Conservation (phyloP, 306 rosid species). For the Castanopsis chinensis region DNA sequence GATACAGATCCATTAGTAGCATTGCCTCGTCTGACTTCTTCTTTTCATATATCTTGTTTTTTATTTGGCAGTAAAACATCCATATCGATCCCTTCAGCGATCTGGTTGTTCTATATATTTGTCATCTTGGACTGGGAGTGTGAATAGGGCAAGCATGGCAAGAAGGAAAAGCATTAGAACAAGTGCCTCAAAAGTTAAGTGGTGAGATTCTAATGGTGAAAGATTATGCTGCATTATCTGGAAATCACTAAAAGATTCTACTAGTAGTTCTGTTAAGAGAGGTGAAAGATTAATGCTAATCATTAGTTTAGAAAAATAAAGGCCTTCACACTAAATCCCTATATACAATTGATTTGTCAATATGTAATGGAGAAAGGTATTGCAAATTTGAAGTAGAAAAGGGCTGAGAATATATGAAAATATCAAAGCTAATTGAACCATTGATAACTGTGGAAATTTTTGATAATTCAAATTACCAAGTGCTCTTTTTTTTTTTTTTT, state of each 20-base stretch:
- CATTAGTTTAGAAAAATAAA: background rate
- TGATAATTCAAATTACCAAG: too few relatives aligned
- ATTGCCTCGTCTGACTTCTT: background rate
- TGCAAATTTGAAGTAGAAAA: background rate
- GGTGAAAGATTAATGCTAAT: slow-evolving; percentile 2
- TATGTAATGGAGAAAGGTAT: background rate
- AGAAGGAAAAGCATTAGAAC: slow-evolving; percentile 73
- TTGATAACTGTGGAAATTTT: background rate
- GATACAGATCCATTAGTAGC: background rate
- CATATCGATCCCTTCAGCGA: slow-evolving; percentile 75
- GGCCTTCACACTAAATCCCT: background rate
- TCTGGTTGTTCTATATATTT: slow-evolving; percentile 66
- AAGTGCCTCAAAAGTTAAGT: slow-evolving; percentile 72
- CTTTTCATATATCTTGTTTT: background rate
- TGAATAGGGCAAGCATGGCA: slow-evolving; percentile 91
- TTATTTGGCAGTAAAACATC: slow-evolving; percentile 62
- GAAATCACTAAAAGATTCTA: slow-evolving; percentile 16
- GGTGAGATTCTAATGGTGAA: slow-evolving; percentile 75
- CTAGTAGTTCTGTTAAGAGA: background rate
- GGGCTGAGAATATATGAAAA: background rate
- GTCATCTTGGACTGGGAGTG: slow-evolving; percentile 71
- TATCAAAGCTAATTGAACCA: background rate
- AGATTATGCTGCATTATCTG: slow-evolving; percentile 36
- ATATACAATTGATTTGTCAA: background rate
- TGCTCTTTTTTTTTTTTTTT: too few relatives aligned